Percentiles rank a stretch among this genome's conserved stretches.
Conservation (phyloP, 495 filamentous ascomycete genomes). For the Xylona heveae region DNA sequence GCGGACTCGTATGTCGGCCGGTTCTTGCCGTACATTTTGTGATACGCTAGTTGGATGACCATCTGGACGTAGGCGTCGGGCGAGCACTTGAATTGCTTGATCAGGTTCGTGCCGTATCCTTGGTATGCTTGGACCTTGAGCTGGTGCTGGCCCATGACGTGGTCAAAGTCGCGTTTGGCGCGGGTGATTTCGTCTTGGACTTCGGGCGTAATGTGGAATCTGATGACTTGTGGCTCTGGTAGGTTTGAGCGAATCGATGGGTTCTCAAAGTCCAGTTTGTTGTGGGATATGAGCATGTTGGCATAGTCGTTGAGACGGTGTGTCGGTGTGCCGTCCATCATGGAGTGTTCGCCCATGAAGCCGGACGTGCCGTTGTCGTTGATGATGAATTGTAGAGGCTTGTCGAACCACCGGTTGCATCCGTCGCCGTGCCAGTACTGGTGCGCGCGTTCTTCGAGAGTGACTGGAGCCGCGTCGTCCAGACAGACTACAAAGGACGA, state of each 20-base stretch:
- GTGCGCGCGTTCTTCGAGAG: conserved; percentile 83
- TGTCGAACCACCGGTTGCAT: conserved; percentile 92
- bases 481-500: conserved; percentile 85
- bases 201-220: conserved; percentile 53
- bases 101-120: conserved; percentile 93
- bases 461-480: conserved; percentile 81
- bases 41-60: conserved; percentile 96
- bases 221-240: conserved; percentile 54
- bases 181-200: conserved; percentile 53
- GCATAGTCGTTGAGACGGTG: conserved; percentile 89
- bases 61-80: conserved; percentile 97
- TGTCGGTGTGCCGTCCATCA: conserved; percentile 99
- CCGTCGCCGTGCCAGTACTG: conserved; percentile 98
- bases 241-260: conserved; percentile 59
- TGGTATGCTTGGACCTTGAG: conserved; percentile 87
- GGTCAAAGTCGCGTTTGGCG: conserved; percentile 53
- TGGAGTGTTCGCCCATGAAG: conserved; percentile 96
- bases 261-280: conserved; percentile 72
- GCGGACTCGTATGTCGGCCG: conserved; percentile 97
- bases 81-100: conserved; percentile 99
- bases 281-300: conserved; percentile 73
- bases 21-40: conserved; percentile 98
- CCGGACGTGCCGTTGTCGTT: conserved; percentile 96
- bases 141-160: conserved; percentile 70
- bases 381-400: conserved; percentile 92